phyloP scores from a whole-genome alignment of 352 stramenopile genomes.

The Pythium utonaiense region DNA sequence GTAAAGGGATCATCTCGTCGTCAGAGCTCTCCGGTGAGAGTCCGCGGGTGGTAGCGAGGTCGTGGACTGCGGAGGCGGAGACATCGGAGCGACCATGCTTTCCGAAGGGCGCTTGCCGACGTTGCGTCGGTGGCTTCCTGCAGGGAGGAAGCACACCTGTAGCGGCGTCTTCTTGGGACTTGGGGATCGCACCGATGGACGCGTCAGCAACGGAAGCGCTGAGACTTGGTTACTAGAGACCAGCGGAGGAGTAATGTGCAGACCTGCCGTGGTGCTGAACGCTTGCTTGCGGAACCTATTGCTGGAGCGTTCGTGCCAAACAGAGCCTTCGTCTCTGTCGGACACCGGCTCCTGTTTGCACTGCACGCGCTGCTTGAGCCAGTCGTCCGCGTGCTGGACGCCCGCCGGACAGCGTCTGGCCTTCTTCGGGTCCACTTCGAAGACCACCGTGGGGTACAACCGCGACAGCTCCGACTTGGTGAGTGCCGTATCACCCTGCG shows the following conservation, averaged over 20 bases:
- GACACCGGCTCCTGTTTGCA: no score
- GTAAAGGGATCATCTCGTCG: background rate
- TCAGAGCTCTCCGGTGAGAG: background rate
- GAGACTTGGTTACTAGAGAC: background rate
- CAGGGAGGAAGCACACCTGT: slow-evolving; percentile 19
- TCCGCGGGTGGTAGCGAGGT: background rate
- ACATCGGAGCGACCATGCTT: background rate
- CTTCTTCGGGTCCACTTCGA: slow-evolving; percentile 16
- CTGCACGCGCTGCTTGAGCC: slow-evolving; percentile 2
- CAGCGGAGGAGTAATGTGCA: background rate
- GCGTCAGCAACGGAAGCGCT: background rate
- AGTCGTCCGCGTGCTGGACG: slow-evolving; percentile 21
- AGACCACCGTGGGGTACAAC: slow-evolving; percentile 8
- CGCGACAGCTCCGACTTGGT: slow-evolving; percentile 5
- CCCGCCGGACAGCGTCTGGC: slow-evolving; percentile 13
- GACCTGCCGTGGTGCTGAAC: background rate
- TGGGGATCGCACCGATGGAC: background rate
- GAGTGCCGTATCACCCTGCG: background rate
- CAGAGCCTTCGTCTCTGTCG: background rate
- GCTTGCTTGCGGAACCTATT: background rate
- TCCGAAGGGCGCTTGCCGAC: background rate
- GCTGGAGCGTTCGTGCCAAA: background rate
- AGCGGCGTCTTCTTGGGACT: background rate
- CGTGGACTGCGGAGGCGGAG: background rate
- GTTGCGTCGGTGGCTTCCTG: background rate